Conservation (phyloP, 306 rosid species). For the Prunus kanzakura region DNA sequence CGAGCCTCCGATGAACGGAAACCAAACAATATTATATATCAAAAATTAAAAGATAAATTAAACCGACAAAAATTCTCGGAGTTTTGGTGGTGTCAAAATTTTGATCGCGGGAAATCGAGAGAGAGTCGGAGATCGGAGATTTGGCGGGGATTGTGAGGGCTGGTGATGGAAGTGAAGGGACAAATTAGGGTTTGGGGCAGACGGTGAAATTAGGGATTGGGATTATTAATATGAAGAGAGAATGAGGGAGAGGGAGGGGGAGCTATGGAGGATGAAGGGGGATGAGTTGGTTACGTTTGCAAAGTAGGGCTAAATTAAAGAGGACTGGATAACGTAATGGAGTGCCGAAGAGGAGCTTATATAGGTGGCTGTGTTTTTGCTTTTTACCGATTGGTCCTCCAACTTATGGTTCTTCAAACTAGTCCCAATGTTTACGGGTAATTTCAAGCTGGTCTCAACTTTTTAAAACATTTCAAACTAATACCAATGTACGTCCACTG, state of each 20-base stretch:
- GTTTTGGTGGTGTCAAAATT: not conserved
- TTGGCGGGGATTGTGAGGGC: not conserved
- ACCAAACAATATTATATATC: not conserved
- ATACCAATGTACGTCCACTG: no score
- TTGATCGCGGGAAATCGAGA: not conserved
- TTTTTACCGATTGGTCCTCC: slow-evolving; percentile 20
- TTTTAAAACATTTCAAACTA: no score
- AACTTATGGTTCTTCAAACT: not conserved
- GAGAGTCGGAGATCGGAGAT: not conserved
- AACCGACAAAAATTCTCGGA: not conserved
- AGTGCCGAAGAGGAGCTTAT: slow-evolving; percentile 19
- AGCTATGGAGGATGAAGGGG: not conserved
- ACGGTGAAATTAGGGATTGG: slow-evolving; percentile 4
- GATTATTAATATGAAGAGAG: not conserved
- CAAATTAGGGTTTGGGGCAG: not conserved
- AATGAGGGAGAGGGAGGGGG: not conserved
- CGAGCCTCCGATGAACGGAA: not conserved
- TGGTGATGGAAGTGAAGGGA: not conserved
- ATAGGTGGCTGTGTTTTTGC: not conserved
- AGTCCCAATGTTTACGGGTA: no score
- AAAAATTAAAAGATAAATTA: not conserved
- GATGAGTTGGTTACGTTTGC: slow-evolving; percentile 12
- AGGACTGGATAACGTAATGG: slow-evolving; percentile 31
- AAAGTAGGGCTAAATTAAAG: slow-evolving; percentile 40
- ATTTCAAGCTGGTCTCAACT: no score